Conservation (phyloP, 352 stramenopile genomes). For the Globisporangium paddicum region DNA sequence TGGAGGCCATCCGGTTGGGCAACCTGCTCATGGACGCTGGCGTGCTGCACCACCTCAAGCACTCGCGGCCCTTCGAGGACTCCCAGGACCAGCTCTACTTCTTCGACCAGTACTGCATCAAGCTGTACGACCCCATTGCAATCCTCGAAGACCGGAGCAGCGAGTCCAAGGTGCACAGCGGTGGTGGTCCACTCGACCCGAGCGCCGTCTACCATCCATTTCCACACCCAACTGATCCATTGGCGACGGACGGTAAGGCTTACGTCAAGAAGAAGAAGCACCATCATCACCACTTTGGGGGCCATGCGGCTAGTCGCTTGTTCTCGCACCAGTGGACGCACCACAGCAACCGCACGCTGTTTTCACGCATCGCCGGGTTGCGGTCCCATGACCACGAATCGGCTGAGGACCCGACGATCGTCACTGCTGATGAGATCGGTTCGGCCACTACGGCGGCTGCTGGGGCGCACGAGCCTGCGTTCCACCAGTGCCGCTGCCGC, state of each 20-base stretch:
- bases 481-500: neutral
- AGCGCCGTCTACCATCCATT: neutral
- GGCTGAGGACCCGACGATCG: neutral
- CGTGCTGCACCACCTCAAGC: conserved; percentile 30
- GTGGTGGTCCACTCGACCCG: neutral
- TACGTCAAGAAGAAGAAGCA: neutral
- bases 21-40: conserved; percentile 33
- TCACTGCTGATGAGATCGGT: neutral
- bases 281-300: too few relatives aligned
- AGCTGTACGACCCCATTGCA: conserved; percentile 19
- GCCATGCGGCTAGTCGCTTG: neutral
- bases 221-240: too few relatives aligned
- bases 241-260: neutral
- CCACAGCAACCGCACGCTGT: neutral
- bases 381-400: neutral
- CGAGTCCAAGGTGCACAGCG: neutral
- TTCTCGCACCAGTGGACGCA: neutral
- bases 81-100: conserved; percentile 16
- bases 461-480: neutral
- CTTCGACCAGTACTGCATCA: conserved; percentile 25
- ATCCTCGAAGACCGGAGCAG: conserved; percentile 16
- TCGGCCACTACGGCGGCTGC: neutral
- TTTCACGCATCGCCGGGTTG: neutral
- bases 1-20: conserved; percentile 29
- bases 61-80: conserved; percentile 20